Conservation (phyloP, 306 rosid genomes). For the Lathyrus oleraceus region DNA sequence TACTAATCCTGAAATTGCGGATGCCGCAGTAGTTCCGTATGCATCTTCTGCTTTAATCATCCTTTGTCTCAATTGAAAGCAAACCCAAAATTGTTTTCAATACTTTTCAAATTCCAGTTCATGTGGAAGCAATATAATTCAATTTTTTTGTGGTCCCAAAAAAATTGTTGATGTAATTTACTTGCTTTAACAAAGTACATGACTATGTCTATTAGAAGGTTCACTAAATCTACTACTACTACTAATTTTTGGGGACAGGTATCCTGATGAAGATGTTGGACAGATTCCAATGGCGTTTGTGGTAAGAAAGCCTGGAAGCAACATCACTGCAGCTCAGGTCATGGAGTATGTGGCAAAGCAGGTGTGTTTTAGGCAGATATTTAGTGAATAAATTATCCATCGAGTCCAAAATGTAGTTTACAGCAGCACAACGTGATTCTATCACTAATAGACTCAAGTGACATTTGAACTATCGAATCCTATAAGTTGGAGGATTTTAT, state of each 20-base stretch:
- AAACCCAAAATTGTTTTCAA: background rate
- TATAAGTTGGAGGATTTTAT: background rate
- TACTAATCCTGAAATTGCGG: conserved; percentile 70
- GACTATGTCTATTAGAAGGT: background rate
- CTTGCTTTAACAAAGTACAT: background rate
- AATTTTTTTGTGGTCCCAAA: background rate
- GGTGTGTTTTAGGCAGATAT: conserved; percentile 41
- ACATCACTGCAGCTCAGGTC: conserved; percentile 55
- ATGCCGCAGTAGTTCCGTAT: conserved; percentile 90
- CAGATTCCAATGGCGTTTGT: conserved; percentile 90
- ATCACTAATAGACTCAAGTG: background rate
- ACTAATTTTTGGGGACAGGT: conserved; percentile 57
- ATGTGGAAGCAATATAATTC: background rate
- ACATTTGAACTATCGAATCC: background rate
- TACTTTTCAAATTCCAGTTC: conserved; percentile 9
- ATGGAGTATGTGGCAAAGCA: conserved; percentile 72
- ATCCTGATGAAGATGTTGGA: conserved; percentile 85
- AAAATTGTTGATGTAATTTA: background rate
- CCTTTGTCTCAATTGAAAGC: background rate
- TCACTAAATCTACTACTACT: background rate
- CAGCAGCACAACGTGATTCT: no score
- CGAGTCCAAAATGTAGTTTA: background rate
- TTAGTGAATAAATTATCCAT: conserved; percentile 9
- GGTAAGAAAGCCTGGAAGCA: conserved; percentile 78
- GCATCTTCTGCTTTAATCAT: conserved; percentile 16